These are phyloP conservation scores for Candida tropicalis DNA, from an alignment of 1,139 yeast genomes.

Conservation along the genomic window DNA sequence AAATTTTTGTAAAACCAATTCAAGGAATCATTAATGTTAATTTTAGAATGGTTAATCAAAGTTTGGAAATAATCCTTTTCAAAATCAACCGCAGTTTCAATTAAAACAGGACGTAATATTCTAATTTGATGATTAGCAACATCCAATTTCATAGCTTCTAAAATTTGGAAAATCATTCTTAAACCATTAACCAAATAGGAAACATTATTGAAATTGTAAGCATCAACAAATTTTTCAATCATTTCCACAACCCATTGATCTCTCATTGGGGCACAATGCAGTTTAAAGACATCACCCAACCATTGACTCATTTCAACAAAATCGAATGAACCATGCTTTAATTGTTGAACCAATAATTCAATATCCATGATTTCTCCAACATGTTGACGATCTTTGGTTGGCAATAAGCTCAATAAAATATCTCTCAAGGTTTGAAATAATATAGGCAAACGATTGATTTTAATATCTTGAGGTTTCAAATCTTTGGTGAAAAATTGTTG, in stretches of 20 bases:
- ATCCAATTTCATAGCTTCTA: conserved; percentile 96
- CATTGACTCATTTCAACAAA: conserved; percentile 70
- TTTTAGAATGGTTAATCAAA: conserved; percentile 65
- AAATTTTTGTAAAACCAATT: conserved; percentile 64
- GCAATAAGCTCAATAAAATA: conserved; percentile 72
- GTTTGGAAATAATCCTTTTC: conserved; percentile 86
- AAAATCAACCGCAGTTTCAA: conserved; percentile 89
- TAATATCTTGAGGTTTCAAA: conserved; percentile 19
- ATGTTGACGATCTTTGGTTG: conserved; percentile 70
- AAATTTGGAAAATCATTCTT: conserved; percentile 75
- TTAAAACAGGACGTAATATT: conserved; percentile 77
- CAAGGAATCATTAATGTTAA: conserved; percentile 66
- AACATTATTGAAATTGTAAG: conserved; percentile 57
- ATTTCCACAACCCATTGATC: conserved; percentile 88
- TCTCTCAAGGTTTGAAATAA: conserved; percentile 78
- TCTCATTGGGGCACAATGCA: conserved; percentile 95
- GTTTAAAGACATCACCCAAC: conserved; percentile 71
- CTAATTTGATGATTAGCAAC: conserved; percentile 95
- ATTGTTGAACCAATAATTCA: conserved; percentile 75
- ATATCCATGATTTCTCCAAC: conserved; percentile 79
- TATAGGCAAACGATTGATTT: conserved; percentile 59
- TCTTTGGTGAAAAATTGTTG: conserved; percentile 35
- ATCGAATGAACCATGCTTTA: conserved; percentile 68
- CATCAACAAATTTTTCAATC: conserved; percentile 67
- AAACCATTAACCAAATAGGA: conserved; percentile 72